phyloP scores from a whole-genome alignment of 75 land plant species.

The Selaginella tamariscina region DNA sequence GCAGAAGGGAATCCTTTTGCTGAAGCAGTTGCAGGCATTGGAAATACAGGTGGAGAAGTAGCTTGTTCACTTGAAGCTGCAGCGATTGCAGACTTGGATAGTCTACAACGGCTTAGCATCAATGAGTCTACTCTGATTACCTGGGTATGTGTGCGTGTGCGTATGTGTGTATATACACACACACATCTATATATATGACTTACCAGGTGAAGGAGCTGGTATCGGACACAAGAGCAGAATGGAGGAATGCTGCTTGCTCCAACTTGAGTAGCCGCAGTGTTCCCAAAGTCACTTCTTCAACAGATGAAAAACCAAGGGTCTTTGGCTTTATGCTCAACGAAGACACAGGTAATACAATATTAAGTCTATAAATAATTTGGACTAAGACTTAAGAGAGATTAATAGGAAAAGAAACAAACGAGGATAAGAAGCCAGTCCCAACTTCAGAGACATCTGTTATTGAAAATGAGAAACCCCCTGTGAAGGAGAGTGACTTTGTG shows the following conservation, averaged over 20 bases:
- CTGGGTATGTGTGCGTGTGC: conserved; percentile 17
- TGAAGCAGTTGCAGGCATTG: conserved; percentile 28
- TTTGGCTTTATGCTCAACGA: background rate
- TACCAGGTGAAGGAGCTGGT: conserved; percentile 23
- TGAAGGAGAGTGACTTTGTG: background rate
- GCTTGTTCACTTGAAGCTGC: conserved; percentile 23
- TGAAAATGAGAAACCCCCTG: background rate
- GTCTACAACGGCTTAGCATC: conserved; percentile 27
- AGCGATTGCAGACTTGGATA: conserved; percentile 28
- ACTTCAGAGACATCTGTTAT: too few species aligned
- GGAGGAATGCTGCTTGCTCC: conserved; percentile 26
- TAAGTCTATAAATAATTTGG: too few species aligned
- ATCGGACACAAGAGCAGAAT: conserved; percentile 21
- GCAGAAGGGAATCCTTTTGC: conserved; percentile 30
- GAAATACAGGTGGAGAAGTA: conserved; percentile 17
- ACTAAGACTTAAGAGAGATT: too few species aligned
- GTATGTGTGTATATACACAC: background rate
- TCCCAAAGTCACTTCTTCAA: conserved; percentile 2
- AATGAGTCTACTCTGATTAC: conserved; percentile 24
- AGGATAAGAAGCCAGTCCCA: background rate
- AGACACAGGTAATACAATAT: too few species aligned
- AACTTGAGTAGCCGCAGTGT: conserved; percentile 5
- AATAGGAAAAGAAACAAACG: background rate
- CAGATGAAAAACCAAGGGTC: background rate
- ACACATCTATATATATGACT: background rate